phyloP scores from a whole-genome alignment of 208 protist genomes.

The Acanthamoeba castellanii region DNA sequence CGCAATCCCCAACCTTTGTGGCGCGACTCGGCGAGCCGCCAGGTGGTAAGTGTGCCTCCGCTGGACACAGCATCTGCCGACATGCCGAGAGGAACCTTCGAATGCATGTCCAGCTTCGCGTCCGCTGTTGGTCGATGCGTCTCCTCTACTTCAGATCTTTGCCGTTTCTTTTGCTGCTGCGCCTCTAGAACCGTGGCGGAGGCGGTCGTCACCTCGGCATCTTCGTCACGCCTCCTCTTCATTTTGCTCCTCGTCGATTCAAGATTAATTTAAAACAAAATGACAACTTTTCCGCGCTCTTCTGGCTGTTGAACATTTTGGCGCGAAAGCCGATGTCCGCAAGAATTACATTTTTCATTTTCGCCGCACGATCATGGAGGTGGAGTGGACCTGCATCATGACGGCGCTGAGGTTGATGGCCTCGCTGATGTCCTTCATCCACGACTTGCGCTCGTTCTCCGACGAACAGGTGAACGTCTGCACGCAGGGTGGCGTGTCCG shows the following conservation, averaged over 20 bases:
- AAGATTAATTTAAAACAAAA: no score
- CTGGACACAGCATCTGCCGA: not conserved
- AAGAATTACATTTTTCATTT: not conserved
- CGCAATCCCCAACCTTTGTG: slow-evolving; percentile 44
- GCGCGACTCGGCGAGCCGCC: not conserved
- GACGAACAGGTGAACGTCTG: slow-evolving; percentile 49
- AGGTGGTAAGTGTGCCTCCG: not conserved
- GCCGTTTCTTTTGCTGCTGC: not conserved
- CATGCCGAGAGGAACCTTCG: not conserved
- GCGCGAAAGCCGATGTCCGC: not conserved
- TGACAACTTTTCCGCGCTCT: not conserved
- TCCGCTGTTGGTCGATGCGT: not conserved
- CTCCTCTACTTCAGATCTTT: not conserved
- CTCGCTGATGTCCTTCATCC: slow-evolving; percentile 65
- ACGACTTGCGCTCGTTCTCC: slow-evolving; percentile 9
- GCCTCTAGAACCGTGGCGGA: not conserved
- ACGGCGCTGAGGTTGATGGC: slow-evolving; percentile 17
- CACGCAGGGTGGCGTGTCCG: slow-evolving; percentile 17
- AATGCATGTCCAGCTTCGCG: not conserved
- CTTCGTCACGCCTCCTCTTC: slow-evolving; percentile 31
- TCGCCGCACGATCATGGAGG: slow-evolving; percentile 11
- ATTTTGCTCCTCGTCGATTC: not conserved
- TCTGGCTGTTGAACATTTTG: not conserved
- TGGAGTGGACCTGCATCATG: slow-evolving; percentile 18
- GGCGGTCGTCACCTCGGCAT: not conserved